Conservation (phyloP, 2,329 filamentous ascomycete species). For the Epichloe coenophiala region DNA sequence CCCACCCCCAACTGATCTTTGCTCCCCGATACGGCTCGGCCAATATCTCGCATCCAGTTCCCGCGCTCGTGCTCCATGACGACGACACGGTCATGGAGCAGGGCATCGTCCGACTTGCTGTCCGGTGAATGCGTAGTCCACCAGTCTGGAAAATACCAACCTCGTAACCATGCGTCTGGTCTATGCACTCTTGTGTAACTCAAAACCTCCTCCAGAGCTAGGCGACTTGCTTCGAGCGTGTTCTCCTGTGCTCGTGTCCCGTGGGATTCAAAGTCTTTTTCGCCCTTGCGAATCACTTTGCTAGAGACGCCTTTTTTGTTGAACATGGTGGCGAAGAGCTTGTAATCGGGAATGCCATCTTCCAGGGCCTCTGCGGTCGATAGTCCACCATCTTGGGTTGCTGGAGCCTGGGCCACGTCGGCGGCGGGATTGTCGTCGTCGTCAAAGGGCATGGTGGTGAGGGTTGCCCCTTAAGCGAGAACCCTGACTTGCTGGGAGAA, state of each 20-base stretch:
- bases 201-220: constrained; percentile 81
- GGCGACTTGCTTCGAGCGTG: constrained; percentile 66
- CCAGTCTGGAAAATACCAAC: constrained; percentile 57
- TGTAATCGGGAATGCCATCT: constrained; percentile 80
- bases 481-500: not conserved
- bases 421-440: constrained; percentile 28
- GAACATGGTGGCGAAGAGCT: constrained; percentile 47
- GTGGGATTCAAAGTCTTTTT: constrained; percentile 95
- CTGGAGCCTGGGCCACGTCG: constrained; percentile 7
- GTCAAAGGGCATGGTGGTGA: constrained; percentile 25
- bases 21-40: constrained; percentile 45
- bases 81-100: constrained; percentile 40
- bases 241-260: constrained; percentile 70
- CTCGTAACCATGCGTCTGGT: constrained; percentile 52
- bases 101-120: constrained; percentile 11
- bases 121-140: constrained; percentile 22
- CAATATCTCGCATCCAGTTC: constrained; percentile 62
- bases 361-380: constrained; percentile 47
- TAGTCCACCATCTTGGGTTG: constrained; percentile 15
- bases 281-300: constrained; percentile 73
- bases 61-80: constrained; percentile 60
- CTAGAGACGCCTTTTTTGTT: constrained; percentile 36
- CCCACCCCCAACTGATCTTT: constrained; percentile 41
- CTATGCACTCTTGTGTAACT: constrained; percentile 62
- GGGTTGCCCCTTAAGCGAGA: not conserved